A percentile compares a stretch with the other conserved stretches of the same genome.
Evolutionary conservation across 2,329 filamentous ascomycete genomes (phyloP).

Genomic region (Fusarium udum): DNA sequence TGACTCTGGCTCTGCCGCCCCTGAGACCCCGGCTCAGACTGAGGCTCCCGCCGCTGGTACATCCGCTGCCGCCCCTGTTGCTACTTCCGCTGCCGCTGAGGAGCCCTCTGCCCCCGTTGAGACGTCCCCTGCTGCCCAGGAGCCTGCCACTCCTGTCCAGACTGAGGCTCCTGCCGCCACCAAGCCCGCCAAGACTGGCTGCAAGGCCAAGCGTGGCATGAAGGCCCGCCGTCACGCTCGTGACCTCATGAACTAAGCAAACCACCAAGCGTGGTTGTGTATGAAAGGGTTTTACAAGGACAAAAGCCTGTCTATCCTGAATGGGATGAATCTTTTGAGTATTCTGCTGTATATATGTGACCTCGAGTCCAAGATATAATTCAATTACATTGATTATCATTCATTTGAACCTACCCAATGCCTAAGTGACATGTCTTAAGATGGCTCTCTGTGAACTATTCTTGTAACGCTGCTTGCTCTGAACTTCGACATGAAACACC

Average conservation of each 20-base stretch:
- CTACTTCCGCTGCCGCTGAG: conserved; percentile 9
- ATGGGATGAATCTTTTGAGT: conserved; percentile 36
- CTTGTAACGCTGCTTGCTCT: not conserved
- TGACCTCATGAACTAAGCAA: conserved; percentile 33
- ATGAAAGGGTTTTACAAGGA: conserved; percentile 26
- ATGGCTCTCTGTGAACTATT: not conserved
- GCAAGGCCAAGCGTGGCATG: conserved; percentile 30
- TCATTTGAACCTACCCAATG: no score
- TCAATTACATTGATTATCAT: not conserved
- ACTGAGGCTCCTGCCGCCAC: conserved; percentile 21
- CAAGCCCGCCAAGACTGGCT: conserved; percentile 32
- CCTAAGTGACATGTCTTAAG: not conserved
- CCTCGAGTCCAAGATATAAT: conserved; percentile 36
- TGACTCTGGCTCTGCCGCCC: not conserved
- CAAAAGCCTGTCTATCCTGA: conserved; percentile 9
- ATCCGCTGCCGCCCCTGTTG: conserved; percentile 17
- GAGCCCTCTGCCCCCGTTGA: conserved; percentile 1
- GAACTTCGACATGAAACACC: not conserved
- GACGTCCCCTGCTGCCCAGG: not conserved
- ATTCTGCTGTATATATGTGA: conserved; percentile 45
- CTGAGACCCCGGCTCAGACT: not conserved
- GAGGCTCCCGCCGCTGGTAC: conserved; percentile 2
- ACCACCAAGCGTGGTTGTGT: conserved; percentile 34
- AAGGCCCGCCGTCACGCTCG: conserved; percentile 42
- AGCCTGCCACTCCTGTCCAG: conserved; percentile 15